A percentile compares a stretch with the other conserved stretches of the same genome.
Evolutionary conservation across 2,329 filamentous ascomycete genomes (phyloP).

Genomic region (Aspergillus flavus): DNA sequence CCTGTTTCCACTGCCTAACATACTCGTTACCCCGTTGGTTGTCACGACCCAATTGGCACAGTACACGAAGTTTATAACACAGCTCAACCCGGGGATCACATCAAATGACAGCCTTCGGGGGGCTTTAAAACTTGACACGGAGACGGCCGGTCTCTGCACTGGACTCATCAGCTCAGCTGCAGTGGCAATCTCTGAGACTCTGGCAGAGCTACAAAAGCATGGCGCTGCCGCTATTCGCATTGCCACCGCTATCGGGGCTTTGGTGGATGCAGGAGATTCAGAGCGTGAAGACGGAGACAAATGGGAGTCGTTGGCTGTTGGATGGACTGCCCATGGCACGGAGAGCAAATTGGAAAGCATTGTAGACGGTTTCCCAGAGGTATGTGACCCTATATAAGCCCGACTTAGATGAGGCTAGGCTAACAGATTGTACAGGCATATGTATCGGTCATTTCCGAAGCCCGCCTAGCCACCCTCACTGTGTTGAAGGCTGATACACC

Average conservation of each 20-base stretch:
- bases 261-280: slow-evolving; percentile 41
- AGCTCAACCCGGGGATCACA: neutral
- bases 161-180: slow-evolving; percentile 45
- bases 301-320: slow-evolving; percentile 24
- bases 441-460: slow-evolving; percentile 42
- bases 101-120: neutral
- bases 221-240: slow-evolving; percentile 44
- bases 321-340: slow-evolving; percentile 12
- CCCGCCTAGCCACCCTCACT: slow-evolving; percentile 42
- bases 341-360: slow-evolving; percentile 13
- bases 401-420: neutral
- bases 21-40: slow-evolving; percentile 42
- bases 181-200: slow-evolving; percentile 33
- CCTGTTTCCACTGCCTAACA: slow-evolving; percentile 27
- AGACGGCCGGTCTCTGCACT: slow-evolving; percentile 44
- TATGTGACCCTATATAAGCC: slow-evolving; percentile 5
- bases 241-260: slow-evolving; percentile 40
- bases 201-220: slow-evolving; percentile 34
- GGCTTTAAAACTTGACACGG: slow-evolving; percentile 2
- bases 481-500: slow-evolving; percentile 18
- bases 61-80: slow-evolving; percentile 22
- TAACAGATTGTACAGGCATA: slow-evolving; percentile 31
- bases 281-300: neutral
- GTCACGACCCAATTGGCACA: slow-evolving; percentile 43
- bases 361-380: slow-evolving; percentile 21